Evolutionary conservation across 371 early-diverging fungal genomes (phyloP).

Genomic region (Mortierella polycephala): DNA sequence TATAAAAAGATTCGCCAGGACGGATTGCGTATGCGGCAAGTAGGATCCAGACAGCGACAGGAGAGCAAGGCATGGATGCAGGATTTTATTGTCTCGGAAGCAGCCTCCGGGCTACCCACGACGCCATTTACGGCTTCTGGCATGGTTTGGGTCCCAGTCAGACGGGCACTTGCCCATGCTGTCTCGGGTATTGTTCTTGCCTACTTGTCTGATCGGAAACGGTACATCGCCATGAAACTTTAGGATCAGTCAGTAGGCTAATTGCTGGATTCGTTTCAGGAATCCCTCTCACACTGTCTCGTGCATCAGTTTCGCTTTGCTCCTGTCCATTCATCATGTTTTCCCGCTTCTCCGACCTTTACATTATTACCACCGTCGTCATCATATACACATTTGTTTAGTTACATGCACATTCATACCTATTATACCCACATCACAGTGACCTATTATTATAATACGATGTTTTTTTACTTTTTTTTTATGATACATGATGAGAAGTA

Average conservation of each 20-base stretch:
- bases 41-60: neutral
- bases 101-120: constrained; percentile 6
- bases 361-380: neutral
- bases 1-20: constrained; percentile 39
- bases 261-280: neutral
- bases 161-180: constrained; percentile 18
- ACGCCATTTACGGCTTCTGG: constrained; percentile 31
- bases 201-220: constrained; percentile 16
- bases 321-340: neutral
- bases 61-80: constrained; percentile 18
- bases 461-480: neutral
- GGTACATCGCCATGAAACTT: constrained; percentile 18
- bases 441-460: no score
- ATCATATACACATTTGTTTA: neutral
- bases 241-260: constrained; percentile 3
- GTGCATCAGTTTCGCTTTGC: neutral
- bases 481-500: neutral
- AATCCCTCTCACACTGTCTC: neutral
- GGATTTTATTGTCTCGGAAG: constrained; percentile 13
- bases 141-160: constrained; percentile 32
- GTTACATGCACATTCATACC: no score
- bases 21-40: constrained; percentile 13
- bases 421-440: no score
- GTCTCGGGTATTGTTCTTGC: constrained; percentile 33
- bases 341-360: no score